Evolutionary conservation across 352 stramenopile genomes (phyloP).

Genomic region (Peronospora farinosa): DNA sequence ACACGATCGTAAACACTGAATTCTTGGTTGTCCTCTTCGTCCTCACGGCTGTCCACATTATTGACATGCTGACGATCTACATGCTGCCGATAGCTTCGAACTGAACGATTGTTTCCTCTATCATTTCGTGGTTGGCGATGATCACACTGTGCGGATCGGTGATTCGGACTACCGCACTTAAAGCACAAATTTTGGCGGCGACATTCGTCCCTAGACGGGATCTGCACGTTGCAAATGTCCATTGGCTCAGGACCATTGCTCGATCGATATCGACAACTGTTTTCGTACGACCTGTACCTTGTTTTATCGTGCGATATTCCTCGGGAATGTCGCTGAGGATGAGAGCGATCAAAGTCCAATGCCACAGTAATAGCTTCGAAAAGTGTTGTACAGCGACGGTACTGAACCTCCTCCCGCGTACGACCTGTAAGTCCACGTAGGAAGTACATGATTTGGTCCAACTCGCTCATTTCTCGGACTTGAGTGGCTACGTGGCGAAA

Average conservation of each 20-base stretch:
- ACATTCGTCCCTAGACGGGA: constrained; percentile 8
- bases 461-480: constrained; percentile 3
- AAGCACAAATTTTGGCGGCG: constrained; percentile 15
- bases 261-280: constrained; percentile 2
- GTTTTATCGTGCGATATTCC: constrained; percentile 3
- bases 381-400: constrained; percentile 18
- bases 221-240: constrained; percentile 11
- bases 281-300: constrained; percentile 13
- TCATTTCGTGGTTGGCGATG: constrained; percentile 1
- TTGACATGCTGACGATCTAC: constrained; percentile 1
- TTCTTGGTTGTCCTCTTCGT: neutral
- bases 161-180: constrained; percentile 7
- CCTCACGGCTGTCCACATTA: neutral
- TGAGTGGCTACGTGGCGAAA: constrained; percentile 8
- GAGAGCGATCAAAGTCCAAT: constrained; percentile 8
- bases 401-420: constrained; percentile 26
- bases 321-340: neutral
- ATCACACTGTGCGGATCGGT: constrained; percentile 5
- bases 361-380: constrained; percentile 12
- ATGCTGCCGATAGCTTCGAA: neutral
- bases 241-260: constrained; percentile 10
- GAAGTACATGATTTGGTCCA: constrained; percentile 11
- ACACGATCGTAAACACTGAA: neutral
- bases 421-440: constrained; percentile 1
- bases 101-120: constrained; percentile 2